Base-by-base conservation (phyloP, 352 stramenopile species). In the Pythium volutum region DNA sequence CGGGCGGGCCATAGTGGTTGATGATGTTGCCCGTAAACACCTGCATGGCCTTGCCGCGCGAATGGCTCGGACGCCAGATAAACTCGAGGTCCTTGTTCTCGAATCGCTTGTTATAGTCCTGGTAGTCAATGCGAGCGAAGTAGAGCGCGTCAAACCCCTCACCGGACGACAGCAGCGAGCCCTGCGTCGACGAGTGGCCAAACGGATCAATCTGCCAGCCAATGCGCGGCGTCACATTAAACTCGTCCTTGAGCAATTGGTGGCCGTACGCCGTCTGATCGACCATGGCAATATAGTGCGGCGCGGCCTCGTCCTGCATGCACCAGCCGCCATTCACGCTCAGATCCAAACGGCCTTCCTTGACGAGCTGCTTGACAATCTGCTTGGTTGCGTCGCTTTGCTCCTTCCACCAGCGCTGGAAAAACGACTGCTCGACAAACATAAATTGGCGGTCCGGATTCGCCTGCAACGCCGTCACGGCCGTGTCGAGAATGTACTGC, bases 131-230 rank as follows among this genome's bases (percentile, higher is more conserved):
- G 45, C 97, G 90, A 9, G 95, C 97, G 74, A 98, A 98, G 71
- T 98, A 99, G 1, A 99, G 70, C 15, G 94, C 94, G 54, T 99
- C 90, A 65, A 99, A 99, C 42, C 96, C 97, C 20, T 97, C 81
- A 27, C 89, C 85, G 7, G 81, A 74, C 0, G 89, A 97, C 26
- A 99, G 69, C 23, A 98, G 71, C 33, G 85, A 96, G 6, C 88
- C 93, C 62, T 99, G 94, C 16, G 95, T 97, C 2, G 93, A 75
- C 52, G 84, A 93, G 61, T 96, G 87, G 6, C 87, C 97, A 65
- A 99, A 99, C 20, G 97, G 97, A 79, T 99, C 97, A 59, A 99
- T 97, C 70, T 99, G 96, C 97, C 97, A 99, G 16, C 90, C 95
- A 29, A 98, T 97, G n/a, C 79, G 93, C 12, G 97, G 97, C 45